A percentile compares a stretch with the other conserved stretches of the same genome.
phyloP scores from a whole-genome alignment of 2,329 filamentous ascomycete genomes.

The Penicillium sp. region DNA sequence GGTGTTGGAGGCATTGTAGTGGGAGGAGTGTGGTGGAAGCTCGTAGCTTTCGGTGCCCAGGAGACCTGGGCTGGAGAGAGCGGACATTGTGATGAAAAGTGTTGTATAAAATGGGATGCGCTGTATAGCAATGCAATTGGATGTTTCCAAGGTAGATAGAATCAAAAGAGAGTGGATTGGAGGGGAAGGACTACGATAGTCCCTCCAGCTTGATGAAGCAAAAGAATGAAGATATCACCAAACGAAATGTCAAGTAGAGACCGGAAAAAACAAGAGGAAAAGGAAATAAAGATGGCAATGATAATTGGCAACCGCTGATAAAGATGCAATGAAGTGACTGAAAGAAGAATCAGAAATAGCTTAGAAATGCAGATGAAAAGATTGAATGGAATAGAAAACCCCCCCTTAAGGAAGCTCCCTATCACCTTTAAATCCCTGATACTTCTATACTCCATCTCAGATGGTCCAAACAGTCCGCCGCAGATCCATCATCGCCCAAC shows the following conservation, averaged over 20 bases:
- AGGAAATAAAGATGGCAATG: constrained; percentile 13
- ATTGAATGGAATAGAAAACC: neutral
- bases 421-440: neutral
- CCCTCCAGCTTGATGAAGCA: neutral
- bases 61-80: constrained; percentile 27
- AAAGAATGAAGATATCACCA: neutral
- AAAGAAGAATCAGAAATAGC: neutral
- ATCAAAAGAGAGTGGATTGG: constrained; percentile 1
- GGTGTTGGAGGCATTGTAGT: constrained; percentile 23
- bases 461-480: constrained; percentile 11
- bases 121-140: neutral
- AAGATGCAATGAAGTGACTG: constrained; percentile 1
- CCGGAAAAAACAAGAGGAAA: neutral
- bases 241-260: neutral
- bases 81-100: neutral
- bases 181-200: neutral
- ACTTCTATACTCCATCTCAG: neutral
- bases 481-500: constrained; percentile 12
- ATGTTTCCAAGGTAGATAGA: neutral
- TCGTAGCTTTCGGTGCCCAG: constrained; percentile 24
- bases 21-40: constrained; percentile 31
- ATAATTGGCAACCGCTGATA: constrained; percentile 7
- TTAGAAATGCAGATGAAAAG: neutral
- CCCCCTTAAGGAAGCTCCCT: neutral
- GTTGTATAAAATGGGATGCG: neutral